Evolutionary conservation across 2,329 filamentous ascomycete species (phyloP).

Genomic region (Colletotrichum cereale): DNA sequence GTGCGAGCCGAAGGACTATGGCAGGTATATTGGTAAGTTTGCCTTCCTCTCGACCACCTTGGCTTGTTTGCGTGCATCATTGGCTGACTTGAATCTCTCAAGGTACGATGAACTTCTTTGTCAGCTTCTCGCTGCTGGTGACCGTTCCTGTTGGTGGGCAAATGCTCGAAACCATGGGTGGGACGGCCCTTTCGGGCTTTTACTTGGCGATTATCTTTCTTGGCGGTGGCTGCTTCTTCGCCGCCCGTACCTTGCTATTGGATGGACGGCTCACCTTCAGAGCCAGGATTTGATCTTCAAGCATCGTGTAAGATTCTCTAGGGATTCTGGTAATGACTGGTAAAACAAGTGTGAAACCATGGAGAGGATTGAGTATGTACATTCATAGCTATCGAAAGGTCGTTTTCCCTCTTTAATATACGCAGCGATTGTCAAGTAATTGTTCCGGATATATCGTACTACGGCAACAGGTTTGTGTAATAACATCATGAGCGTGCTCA

Average conservation of each 20-base stretch:
- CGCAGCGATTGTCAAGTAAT: no score
- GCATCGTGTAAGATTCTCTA: neutral
- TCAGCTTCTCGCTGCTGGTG: constrained; percentile 58
- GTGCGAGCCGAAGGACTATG: constrained; percentile 60
- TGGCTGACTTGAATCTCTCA: neutral
- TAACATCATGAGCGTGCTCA: no score
- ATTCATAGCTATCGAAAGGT: no score
- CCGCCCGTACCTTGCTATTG: constrained; percentile 42
- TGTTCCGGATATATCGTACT: no score
- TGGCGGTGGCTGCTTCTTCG: constrained; percentile 50
- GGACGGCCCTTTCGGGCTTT: constrained; percentile 58
- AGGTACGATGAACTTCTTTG: constrained; percentile 61
- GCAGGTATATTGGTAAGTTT: constrained; percentile 52
- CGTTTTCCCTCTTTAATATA: neutral
- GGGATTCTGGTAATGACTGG: neutral
- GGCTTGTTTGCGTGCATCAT: rapidly evolving
- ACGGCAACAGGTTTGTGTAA: no score
- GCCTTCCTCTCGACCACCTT: rapidly evolving
- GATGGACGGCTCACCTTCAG: constrained; percentile 26
- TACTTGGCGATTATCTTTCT: constrained; percentile 57
- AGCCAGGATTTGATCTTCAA: constrained; percentile 23
- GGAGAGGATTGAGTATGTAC: rapidly evolving
- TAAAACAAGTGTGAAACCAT: neutral
- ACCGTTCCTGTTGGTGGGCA: constrained; percentile 60
- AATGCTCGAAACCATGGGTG: constrained; percentile 59